phyloP scores from a whole-genome alignment of 2,329 filamentous ascomycete genomes.

The Penicillium hesseltinei region DNA sequence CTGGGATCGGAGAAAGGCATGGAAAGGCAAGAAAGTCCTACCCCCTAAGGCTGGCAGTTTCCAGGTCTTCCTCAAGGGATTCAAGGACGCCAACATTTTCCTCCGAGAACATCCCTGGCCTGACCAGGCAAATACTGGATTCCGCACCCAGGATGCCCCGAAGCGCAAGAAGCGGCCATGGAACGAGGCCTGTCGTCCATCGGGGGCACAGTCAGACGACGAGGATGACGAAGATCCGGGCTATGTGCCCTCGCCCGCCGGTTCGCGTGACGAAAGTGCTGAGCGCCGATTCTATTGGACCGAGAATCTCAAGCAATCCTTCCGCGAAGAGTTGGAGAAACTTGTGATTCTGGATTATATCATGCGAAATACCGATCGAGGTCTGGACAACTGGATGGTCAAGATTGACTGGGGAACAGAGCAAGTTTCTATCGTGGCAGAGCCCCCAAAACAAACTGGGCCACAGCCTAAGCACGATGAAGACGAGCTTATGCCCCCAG shows the following conservation, averaged over 20 bases:
- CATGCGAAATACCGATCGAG: conserved; percentile 97
- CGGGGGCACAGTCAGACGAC: conserved; percentile 57
- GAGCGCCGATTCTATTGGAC: conserved; percentile 74
- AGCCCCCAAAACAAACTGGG: conserved; percentile 68
- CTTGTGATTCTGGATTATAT: conserved; percentile 97
- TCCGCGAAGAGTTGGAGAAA: conserved; percentile 93
- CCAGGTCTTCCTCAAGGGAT: conserved; percentile 95
- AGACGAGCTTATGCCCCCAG: conserved; percentile 48
- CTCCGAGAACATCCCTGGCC: conserved; percentile 95
- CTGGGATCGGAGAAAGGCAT: conserved; percentile 87
- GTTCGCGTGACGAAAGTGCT: conserved; percentile 45
- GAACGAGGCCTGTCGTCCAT: conserved; percentile 78
- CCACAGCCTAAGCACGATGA: conserved; percentile 46
- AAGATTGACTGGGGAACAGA: conserved; percentile 85
- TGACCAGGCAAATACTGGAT: conserved; percentile 72
- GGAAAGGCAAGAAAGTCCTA: conserved; percentile 80
- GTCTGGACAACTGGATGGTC: conserved; percentile 99
- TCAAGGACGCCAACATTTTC: conserved; percentile 95
- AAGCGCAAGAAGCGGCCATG: conserved; percentile 69
- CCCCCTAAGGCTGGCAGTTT: conserved; percentile 93
- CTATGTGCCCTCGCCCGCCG: conserved; percentile 41
- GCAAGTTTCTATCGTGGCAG: conserved; percentile 79
- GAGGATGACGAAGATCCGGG: conserved; percentile 58
- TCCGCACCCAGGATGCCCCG: conserved; percentile 66
- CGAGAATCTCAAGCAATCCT: conserved; percentile 80